Base-by-base conservation (phyloP, 805 yeast genomes). In the Candida pseudofarinosa region DNA sequence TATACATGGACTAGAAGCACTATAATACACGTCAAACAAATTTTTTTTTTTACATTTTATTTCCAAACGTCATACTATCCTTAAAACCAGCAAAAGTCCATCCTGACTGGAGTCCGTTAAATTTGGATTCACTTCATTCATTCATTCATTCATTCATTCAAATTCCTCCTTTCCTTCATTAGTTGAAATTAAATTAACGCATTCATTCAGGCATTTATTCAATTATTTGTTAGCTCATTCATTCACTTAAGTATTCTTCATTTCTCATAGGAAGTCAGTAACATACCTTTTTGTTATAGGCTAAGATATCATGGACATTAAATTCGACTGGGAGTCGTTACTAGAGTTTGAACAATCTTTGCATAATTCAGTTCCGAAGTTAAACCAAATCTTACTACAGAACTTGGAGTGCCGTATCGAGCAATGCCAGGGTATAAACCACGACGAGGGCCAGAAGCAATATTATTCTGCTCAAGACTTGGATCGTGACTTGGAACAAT, bases 291-390 rank as follows among this genome's bases (percentile, higher is more conserved):
- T n/a, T n/a, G n/a, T n/a, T n/a, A n/a, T n/a, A n/a, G n/a, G n/a
- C n/a, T n/a, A 5, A 33, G 15, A 33, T 14, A 32, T 15, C 14
- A 37, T 37, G 39, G 3, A 32, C 6, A n/a, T 31, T 12, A 42
- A 36, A 46, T 47, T 54, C 31, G 58, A 62, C 42, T 58, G 52
- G 47, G 60, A 53, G 46, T 50, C 64, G 7, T 51, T 63, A 15
- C 49, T 64, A 30, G 69, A 65, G 43, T 65, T 65, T 40, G 71
- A 65, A 47, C 67, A 63, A 36, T 59, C 69, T 13, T 53, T 64
- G 10, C 41, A 55, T 20, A 38, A 49, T 19, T 39, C 55, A 3
- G 45, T 52, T 15, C 49, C 47, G 8, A 48, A 48, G 37, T 50
- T 44, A 37, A 51, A 51, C 37, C 35, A 49, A 6, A 47, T 59